Evolutionary conservation across 768 basidiomycete species (phyloP), one percentile per base, ranked within the genome.

Genomic region (Russula sp.): DNA sequence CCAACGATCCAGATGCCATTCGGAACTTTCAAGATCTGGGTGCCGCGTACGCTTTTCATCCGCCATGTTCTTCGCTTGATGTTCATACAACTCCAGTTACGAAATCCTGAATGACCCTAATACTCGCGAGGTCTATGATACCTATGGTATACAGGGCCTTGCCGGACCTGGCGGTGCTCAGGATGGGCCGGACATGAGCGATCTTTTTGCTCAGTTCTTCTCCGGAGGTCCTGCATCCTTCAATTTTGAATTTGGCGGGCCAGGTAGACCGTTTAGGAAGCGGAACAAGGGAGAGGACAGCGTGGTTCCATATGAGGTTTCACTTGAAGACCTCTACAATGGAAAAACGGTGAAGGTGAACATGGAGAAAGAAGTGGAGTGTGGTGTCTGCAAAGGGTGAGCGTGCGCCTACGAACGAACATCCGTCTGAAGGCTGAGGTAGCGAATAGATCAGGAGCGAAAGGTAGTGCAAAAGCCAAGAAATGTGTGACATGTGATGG

Each of bases 321-420:
- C 90, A 5, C 80, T 98, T 34, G 95, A 97, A 75, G 95, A 98
- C 73, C 78, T 95, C 24, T 98, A 93, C 76, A 90, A 89, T 62
- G 96, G 95, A 34, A 95, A 94, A 75, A 83, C 82, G 11, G 87
- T 94, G 62, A 90, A 87, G 72, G 85, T 98, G 79, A 90, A 85
- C 69, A 84, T 97, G 80, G 94, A 96, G 76, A 88, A 92, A 71
- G 87, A 93, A 72, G 77, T 88, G 10, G 76, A 90, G 2, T 98
- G 96, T 74, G 79, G 79, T 16, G 75, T 77, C 14, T 98, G 96
- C 75, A 87, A 86, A 73, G 96, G 95, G 89, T 90, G 70, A 54
- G 81, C 73, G n/a, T 60, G 18, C 53, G 8, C 32, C 54, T 30
- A 24, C 22, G 18, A 44, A 26, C 5, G 7, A 16, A 46, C 28